Evolutionary conservation across 1,284 basidiomycete species (phyloP).

Genomic region (Naganishia sp.): DNA sequence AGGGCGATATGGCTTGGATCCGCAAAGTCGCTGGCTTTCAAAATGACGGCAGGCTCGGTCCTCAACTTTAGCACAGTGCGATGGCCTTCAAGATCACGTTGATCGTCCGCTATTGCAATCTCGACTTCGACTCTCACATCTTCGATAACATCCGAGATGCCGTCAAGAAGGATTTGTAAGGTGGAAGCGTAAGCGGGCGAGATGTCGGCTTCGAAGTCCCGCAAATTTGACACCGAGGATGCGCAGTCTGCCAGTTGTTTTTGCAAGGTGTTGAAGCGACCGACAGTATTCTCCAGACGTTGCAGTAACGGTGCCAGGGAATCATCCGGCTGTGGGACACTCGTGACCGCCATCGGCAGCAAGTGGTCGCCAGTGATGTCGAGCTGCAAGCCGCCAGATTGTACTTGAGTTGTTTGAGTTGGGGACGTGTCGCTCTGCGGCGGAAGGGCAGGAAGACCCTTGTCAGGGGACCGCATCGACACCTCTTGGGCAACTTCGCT

Average conservation of each 20-base stretch:
- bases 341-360: no score
- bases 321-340: not conserved
- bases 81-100: constrained; percentile 68
- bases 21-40: constrained; percentile 64
- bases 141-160: constrained; percentile 75
- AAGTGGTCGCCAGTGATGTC: not conserved
- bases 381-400: constrained; percentile 41
- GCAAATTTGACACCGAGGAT: constrained; percentile 43
- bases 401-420: not conserved
- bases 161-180: constrained; percentile 63
- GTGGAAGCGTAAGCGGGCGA: constrained; percentile 28
- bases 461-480: not conserved
- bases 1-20: constrained; percentile 57
- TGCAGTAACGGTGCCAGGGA: not conserved
- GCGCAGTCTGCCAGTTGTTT: constrained; percentile 48
- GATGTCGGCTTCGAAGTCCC: constrained; percentile 35
- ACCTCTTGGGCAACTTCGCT: not conserved
- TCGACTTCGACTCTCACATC: constrained; percentile 83
- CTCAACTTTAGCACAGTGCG: constrained; percentile 65
- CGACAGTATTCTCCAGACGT: not conserved
- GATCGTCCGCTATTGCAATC: constrained; percentile 76
- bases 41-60: constrained; percentile 54
- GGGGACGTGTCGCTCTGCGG: not conserved
- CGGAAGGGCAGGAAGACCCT: not conserved
- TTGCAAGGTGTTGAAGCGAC: constrained; percentile 44